Base-by-base conservation (phyloP, 164 flowering plant species). In the Hamamelis virginiana region DNA sequence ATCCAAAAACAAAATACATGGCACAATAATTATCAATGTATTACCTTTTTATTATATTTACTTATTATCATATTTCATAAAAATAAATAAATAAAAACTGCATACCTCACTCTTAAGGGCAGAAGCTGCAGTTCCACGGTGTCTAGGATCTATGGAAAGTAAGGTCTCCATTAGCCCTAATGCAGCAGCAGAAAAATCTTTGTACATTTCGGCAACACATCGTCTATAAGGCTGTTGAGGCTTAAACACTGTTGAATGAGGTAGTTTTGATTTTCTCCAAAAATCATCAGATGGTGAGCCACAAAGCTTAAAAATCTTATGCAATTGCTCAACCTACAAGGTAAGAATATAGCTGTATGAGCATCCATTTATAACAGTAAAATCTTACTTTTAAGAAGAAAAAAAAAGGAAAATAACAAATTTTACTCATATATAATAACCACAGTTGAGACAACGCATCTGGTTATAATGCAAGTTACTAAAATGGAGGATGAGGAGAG, bases 261-360 rank as follows among this genome's bases (percentile, higher is more conserved):
- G 85, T 61, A 89, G 65, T 51, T 83, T 83, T 56, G 81, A 72
- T 64, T 76, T 86, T 60, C 67, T 84, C 95, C 95, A 91, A 61
- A 84, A 90, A n/a, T 87, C 91, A 18, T 91, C 94, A 1, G 91
- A 76, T 23, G 97, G 97, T 3, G 97, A 89, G 43, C 97, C 97
- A 74, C 94, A 91, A 38, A 91, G 89, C 81, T 86, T 91, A 65
- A 87, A 90, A 46, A 88, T 90, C 74, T 83, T 88, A 72, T 91
- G 95, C 78, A 91, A 68, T 72, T 91, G 97, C 77, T 91, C 97
- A 70, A 91, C 97, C 97, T 91, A 69, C 53, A 79, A 68, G 57
- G 43, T 59, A 47, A 19, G 9, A 52, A 19, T 10, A 52, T 43
- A 43, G 1, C 26, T 4, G 25, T 57, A 57, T 23, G 26, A 18